Evolutionary conservation across 2,329 filamentous ascomycete species (phyloP), one percentile per base, ranked within the genome.

Genomic region (Phyllosticta ampelicida): DNA sequence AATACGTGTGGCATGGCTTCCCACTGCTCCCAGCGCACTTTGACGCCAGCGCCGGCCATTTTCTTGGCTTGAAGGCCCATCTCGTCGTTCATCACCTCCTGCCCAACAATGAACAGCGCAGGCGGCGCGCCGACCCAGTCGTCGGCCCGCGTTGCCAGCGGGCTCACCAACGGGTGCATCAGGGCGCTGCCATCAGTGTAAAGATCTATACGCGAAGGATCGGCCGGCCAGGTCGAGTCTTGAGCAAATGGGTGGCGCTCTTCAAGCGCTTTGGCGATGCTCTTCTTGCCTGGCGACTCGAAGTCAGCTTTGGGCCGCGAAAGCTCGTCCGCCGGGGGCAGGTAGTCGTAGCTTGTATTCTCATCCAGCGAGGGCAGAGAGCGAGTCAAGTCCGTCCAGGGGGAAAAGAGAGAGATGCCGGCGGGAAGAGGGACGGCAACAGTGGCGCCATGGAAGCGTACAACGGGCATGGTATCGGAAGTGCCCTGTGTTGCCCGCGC

Each of bases 1-100:
- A 79, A 92, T 63, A 82, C 83, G 71, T 91, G 88, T 56, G 89
- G 87, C 88, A 92, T 92, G 2, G 83, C 86, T 68, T 90, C 85
- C 67, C 84, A 94, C 71, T 89, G 82, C 67, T 88, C 82, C 65
- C 84, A 86, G 3, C 82, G 76, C 0, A 91, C 80, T 0, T 65
- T 66, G 0, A 86, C 85, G 5, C 81, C 83, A 51, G 86, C 80
- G 8, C 65, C 62, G 16, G 75, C 36, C 10, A 87, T 75, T 48
- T 78, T 77, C 48, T 74, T 71, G 0, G 84, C 86, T 1, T 89
- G 67, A 55, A 82, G 81, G 62, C 77, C 78, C 60, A 78, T 78
- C 69, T 90, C 87, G 68, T 89, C 86, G 1, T 80, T 75, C 9
- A 92, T 75, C 63, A 86, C 78, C 71, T 94, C 89, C 75, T 87